These are phyloP conservation scores for Fusarium subtropicale DNA, from an alignment of 2,329 filamentous ascomycete genomes.

Conservation along the genomic window DNA sequence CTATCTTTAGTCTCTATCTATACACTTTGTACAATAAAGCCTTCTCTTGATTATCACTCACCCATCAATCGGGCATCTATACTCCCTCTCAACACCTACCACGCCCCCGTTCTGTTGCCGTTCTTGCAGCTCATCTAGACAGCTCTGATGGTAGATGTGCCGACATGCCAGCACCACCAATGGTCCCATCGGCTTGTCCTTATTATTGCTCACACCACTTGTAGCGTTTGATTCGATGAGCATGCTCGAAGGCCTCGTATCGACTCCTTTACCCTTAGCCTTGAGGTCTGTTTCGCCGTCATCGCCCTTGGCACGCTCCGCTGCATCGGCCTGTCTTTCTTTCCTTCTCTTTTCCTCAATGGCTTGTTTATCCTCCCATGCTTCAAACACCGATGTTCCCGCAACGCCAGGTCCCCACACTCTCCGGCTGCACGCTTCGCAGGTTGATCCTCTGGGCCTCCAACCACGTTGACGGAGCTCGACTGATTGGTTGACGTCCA, in stretches of 20 bases:
- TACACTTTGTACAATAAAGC: constrained; percentile 43
- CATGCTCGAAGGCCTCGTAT: constrained; percentile 57
- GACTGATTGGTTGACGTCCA: constrained; percentile 80
- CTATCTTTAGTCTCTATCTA: constrained; percentile 41
- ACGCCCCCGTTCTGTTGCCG: constrained; percentile 62
- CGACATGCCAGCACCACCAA: constrained; percentile 76
- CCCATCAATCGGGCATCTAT: constrained; percentile 69
- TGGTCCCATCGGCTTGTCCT: constrained; percentile 68
- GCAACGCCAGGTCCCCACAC: constrained; percentile 88
- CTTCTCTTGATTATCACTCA: constrained; percentile 45
- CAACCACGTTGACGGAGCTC: constrained; percentile 85
- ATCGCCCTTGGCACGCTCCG: constrained; percentile 55
- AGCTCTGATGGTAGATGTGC: constrained; percentile 77
- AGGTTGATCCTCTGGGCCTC: constrained; percentile 86
- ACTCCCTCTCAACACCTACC: constrained; percentile 61
- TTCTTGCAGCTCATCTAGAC: constrained; percentile 73
- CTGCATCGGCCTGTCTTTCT: constrained; percentile 54
- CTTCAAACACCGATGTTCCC: constrained; percentile 79
- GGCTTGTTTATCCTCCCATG: constrained; percentile 76
- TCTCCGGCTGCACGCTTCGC: constrained; percentile 84
- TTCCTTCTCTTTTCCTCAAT: constrained; percentile 60
- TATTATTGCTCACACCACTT: constrained; percentile 28
- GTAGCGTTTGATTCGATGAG: constrained; percentile 48
- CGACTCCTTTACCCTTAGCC: constrained; percentile 59
- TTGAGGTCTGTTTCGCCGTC: constrained; percentile 51